Base-by-base conservation (phyloP, 768 basidiomycete genomes). In the Auricularia heimuer region DNA sequence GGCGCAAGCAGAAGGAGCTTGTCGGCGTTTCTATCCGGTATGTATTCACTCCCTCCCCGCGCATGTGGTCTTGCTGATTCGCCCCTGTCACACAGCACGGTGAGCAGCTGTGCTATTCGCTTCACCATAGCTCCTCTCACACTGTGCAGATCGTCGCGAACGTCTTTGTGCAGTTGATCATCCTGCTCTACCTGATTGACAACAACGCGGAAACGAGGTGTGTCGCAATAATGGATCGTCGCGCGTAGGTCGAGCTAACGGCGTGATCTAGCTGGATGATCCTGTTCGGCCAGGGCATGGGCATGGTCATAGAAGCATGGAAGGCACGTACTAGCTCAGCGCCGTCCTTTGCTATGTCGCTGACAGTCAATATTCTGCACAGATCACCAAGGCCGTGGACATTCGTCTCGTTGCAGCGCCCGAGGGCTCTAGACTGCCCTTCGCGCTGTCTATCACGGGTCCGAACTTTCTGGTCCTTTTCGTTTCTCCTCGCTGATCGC, bases 11-110 rank as follows among this genome's bases (percentile, higher is more conserved):
- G 79, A 88, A 94, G 70, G 94, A 98, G 74, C 85, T 98, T 75
- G 89, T 90, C 66, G 97, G 97, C 12, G 95, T 99, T 14, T 96
- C 94, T 63, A 83, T 99, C 68, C 85, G 94, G 90, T 90, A 68
- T 71, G 83, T 69, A 16, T 0, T 42, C 36, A 35, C 12, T n/a
- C 60, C 47, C 14, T 34, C 68, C 65, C 63, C 34, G 18, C 63
- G 70, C 62, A 54, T 36, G 39, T 61, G 42, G 36, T 33, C 65
- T 56, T 61, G 63, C 67, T 71, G 63, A 75, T 42, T 10, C 62
- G 39, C 36, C 63, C 44, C 61, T 67, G 68, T 65, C 69, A 66
- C 61, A 39, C 67, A 85, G 84, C 71, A 85, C 87, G 75, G 86
- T 87, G 73, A 65, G 81, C 75, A 29, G 64, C 6, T 37, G 51